Percentiles rank a stretch among this genome's conserved stretches.
These are phyloP conservation scores for Pseudocercospora eumusae DNA, from an alignment of 2,329 filamentous ascomycete species.

Conservation along the genomic window DNA sequence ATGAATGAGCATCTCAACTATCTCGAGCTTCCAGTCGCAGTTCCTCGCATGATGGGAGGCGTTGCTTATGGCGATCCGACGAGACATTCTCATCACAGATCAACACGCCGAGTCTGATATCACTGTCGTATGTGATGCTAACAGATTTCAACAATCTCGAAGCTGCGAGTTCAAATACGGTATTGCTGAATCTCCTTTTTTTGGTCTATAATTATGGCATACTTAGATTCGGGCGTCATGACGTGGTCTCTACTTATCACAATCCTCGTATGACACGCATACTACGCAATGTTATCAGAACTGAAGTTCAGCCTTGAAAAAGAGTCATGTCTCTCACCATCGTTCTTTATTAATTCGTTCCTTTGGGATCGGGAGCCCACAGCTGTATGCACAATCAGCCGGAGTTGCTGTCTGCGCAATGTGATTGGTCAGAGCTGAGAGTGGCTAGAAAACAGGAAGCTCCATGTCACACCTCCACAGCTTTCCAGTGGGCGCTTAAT, in stretches of 20 bases:
- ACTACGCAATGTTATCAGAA: not conserved
- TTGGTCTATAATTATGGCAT: not conserved
- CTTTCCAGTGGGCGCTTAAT: slow-evolving; percentile 19
- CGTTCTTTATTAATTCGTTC: not conserved
- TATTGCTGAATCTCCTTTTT: no score
- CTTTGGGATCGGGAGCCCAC: not conserved
- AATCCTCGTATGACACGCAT: no score
- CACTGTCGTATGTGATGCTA: no score
- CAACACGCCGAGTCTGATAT: no score
- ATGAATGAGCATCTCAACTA: no score
- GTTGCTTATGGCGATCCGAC: no score
- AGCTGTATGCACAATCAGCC: slow-evolving; percentile 1
- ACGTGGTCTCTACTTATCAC: not conserved
- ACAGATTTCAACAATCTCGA: no score
- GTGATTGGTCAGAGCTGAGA: slow-evolving; percentile 13
- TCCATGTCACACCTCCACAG: slow-evolving; percentile 4
- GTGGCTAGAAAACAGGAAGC: not conserved
- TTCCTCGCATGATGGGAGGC: no score
- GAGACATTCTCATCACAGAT: no score
- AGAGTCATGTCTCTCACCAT: not conserved
- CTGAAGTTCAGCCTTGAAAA: not conserved
- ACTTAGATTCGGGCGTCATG: not conserved
- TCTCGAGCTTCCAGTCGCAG: no score
- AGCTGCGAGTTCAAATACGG: no score
- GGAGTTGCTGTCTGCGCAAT: not conserved